A percentile compares a stretch with the other conserved stretches of the same genome.
Evolutionary conservation across 345 rosid genomes (phyloP).

Genomic region (Arabidopsis thaliana): TAIR10.1 NC_003075.7:14780501-14781000

Average conservation of each 20-base stretch:
- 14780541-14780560: neutral
- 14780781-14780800: neutral
- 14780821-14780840: neutral
- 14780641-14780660: neutral
- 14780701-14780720: neutral
- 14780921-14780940: too few species aligned
- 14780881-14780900: too few species aligned
- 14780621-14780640: neutral
- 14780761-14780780: constrained; percentile 17
- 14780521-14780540: neutral
- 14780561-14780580: neutral
- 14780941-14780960: neutral
- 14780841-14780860: neutral
- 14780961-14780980: constrained; percentile 32
- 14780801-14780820: neutral
- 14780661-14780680: neutral
- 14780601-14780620: constrained; percentile 24
- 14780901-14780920: too few species aligned
- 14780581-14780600: neutral
- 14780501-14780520: neutral
- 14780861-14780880: neutral
- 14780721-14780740: neutral
- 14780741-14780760: neutral
- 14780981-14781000: constrained; percentile 35
- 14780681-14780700: neutral